Base-by-base conservation (phyloP, 352 stramenopile genomes). In the Phytophthora lateralis region DNA sequence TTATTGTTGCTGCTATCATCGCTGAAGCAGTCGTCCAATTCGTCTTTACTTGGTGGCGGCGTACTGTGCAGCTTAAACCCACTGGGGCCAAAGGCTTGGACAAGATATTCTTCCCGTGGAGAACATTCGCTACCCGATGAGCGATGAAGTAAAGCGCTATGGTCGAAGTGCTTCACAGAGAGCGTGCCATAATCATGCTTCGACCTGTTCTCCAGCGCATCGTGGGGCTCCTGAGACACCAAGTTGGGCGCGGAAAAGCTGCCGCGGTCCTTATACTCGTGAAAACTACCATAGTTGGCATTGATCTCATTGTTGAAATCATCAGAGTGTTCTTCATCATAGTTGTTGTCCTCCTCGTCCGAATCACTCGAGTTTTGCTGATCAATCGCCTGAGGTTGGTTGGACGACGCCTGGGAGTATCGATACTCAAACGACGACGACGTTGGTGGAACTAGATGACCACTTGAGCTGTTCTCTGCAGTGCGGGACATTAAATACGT, bases 61-160 rank as follows among this genome's bases (percentile, higher is more conserved):
- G 54, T 49, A 27, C 48, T 48, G 41, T 78, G 63, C 14, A 91
- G 50, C 52, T 81, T 85, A 51, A 91, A 81, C 1, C 76, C 69
- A 29, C 67, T 67, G 4, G 82, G 80, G 8, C 82, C 76, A 50
- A 91, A 91, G 6, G 82, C 82, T 4, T 82, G 82, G n/a, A 91
- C 71, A 29, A 91, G 73, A 48, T 78, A 87, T 34, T 88, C 80
- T 62, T 91, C 82, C 0, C 82, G 75, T 12, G 82, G 82, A 30
- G 80, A 88, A 20, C 71, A 85, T n/a, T 89, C 75, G 17, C 41
- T 73, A 17, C 35, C 39, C 15, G 47, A 42, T 3, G 55, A 59
- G 41, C 45, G 60, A 41, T 71, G 61, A 14, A 73, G 58, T 17
- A 71, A 69, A n/a, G 60, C 29, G 14, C 39, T 60, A 45, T 65